Conservation (phyloP, 192 early-diverging fungal genomes). For the Linnemannia elongata region DNA sequence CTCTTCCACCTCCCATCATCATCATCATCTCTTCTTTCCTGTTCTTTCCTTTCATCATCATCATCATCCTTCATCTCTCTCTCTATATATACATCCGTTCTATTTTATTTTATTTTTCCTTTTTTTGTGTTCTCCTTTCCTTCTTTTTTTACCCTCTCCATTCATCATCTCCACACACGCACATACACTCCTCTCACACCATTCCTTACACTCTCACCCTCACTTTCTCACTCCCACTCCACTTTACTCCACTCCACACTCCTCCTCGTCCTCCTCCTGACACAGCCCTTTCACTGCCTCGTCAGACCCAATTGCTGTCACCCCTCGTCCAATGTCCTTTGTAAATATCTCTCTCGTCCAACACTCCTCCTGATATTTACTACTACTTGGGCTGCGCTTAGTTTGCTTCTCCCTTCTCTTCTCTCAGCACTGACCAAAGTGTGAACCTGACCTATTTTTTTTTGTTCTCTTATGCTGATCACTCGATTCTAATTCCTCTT, state of each 20-base stretch:
- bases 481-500: constrained; percentile 3
- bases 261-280: neutral
- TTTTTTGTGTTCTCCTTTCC: neutral
- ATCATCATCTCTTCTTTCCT: neutral
- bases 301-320: neutral
- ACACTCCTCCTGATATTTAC: neutral
- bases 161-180: neutral
- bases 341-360: neutral
- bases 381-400: neutral
- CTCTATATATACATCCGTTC: neutral
- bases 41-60: neutral
- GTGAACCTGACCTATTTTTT: neutral
- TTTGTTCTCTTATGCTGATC: neutral
- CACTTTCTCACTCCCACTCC: neutral
- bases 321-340: constrained; percentile 32
- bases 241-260: no score
- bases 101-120: neutral
- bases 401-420: no score
- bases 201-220: neutral
- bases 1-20: neutral
- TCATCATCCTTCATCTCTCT: neutral
- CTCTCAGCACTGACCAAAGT: neutral
- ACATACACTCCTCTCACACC: neutral
- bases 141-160: neutral
- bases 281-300: constrained; percentile 1